Evolutionary conservation across 148 eudicot species (phyloP).

Genomic region (Rhododendron molle): DNA sequence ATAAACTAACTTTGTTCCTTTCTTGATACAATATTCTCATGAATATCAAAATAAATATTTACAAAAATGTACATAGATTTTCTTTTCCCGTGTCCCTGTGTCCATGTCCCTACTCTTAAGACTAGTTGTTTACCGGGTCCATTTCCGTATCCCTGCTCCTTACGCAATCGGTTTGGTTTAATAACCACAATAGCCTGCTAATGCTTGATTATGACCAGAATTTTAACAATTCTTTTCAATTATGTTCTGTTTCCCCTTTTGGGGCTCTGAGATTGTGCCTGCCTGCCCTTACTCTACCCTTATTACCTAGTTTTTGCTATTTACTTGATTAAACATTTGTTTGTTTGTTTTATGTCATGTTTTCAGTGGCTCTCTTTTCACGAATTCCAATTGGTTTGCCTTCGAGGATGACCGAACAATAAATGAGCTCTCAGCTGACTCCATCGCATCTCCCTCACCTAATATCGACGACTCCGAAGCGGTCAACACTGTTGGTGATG

Average conservation of each 20-base stretch:
- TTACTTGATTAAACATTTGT: background rate
- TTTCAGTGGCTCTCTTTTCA: slow-evolving; percentile 72
- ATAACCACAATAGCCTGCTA: background rate
- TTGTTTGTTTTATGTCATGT: background rate
- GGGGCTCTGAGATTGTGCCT: background rate
- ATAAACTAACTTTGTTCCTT: background rate
- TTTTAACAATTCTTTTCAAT: background rate
- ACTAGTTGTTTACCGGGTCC: background rate
- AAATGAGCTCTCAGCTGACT: slow-evolving; percentile 35
- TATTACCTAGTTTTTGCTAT: background rate
- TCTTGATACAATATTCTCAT: background rate
- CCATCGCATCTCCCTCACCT: slow-evolving; percentile 51
- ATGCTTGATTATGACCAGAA: background rate
- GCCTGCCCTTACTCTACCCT: background rate
- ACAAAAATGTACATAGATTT: background rate
- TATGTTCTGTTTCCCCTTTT: background rate
- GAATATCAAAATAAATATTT: background rate
- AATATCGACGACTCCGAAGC: slow-evolving; percentile 22
- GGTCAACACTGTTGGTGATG: slow-evolving; percentile 22
- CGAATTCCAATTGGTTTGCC: slow-evolving; percentile 91
- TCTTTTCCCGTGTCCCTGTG: background rate
- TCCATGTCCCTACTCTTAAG: background rate
- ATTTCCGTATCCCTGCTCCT: background rate
- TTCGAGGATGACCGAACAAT: slow-evolving; percentile 53
- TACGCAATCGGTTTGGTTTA: background rate